Conservation (phyloP, 2,329 filamentous ascomycete genomes). For the Phialophora macrospora region DNA sequence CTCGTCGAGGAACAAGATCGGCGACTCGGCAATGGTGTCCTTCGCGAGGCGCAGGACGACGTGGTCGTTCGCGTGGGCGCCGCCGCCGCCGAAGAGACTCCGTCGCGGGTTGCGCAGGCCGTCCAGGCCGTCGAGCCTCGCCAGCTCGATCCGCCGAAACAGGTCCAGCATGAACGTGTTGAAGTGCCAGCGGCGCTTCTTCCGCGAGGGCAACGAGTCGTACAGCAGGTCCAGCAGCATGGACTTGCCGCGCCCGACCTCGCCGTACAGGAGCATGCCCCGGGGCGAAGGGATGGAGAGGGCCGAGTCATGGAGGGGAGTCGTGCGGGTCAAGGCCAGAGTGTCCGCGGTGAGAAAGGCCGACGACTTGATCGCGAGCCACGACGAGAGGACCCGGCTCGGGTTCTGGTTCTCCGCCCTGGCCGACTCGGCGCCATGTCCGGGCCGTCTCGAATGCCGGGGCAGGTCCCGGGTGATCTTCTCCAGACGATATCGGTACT, state of each 20-base stretch:
- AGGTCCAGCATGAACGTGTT: constrained; percentile 85
- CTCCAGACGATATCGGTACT: constrained; percentile 70
- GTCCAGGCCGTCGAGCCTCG: constrained; percentile 53
- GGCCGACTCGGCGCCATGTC: neutral
- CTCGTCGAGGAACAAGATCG: constrained; percentile 80
- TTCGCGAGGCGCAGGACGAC: constrained; percentile 75
- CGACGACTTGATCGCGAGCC: constrained; percentile 2
- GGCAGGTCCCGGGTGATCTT: constrained; percentile 59
- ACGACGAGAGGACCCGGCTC: constrained; percentile 12
- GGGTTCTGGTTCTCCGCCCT: constrained; percentile 20
- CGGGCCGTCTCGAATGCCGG: neutral
- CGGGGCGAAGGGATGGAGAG: constrained; percentile 72
- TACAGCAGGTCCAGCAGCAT: constrained; percentile 86
- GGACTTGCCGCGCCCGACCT: constrained; percentile 81
- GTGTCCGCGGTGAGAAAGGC: constrained; percentile 44
- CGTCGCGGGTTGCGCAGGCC: constrained; percentile 5
- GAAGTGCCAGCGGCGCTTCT: constrained; percentile 80
- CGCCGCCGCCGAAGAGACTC: constrained; percentile 19
- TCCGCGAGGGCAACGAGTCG: constrained; percentile 72
- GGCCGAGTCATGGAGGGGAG: constrained; percentile 73
- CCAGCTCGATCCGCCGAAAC: constrained; percentile 71
- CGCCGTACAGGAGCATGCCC: constrained; percentile 77
- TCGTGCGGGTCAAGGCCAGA: constrained; percentile 69
- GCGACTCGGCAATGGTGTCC: constrained; percentile 74
- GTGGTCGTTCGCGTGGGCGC: constrained; percentile 59